phyloP scores from a whole-genome alignment of 1,139 yeast species.

The Protomyces pachydermus region DNA sequence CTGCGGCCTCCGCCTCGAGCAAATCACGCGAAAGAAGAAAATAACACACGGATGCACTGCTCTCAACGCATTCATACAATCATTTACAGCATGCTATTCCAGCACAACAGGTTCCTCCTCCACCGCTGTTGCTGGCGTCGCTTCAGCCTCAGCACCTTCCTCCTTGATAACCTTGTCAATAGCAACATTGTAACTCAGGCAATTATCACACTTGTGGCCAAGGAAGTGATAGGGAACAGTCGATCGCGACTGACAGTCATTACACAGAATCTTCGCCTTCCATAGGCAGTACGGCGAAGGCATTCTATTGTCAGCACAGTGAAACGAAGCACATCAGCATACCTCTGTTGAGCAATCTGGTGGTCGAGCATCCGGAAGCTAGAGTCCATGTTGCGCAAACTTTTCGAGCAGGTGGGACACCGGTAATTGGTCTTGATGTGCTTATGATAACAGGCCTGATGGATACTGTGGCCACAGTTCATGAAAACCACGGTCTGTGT shows the following conservation, averaged over 20 bases:
- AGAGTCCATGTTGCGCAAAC: constrained; percentile 80
- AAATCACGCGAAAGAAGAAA: too few relatives aligned
- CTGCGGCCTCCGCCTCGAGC: too few relatives aligned
- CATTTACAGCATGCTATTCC: too few relatives aligned
- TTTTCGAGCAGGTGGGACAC: constrained; percentile 84
- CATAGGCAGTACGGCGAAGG: constrained; percentile 50
- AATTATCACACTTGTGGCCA: constrained; percentile 62
- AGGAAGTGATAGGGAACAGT: constrained; percentile 72
- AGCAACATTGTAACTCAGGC: constrained; percentile 16
- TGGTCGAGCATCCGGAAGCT: constrained; percentile 78
- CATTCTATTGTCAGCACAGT: neutral
- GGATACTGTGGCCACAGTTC: constrained; percentile 94
- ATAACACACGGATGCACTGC: too few relatives aligned
- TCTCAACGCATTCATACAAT: too few relatives aligned
- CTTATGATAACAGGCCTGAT: constrained; percentile 74
- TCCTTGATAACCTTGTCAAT: neutral
- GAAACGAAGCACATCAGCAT: constrained; percentile 59
- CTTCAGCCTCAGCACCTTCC: neutral
- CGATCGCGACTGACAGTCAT: constrained; percentile 83
- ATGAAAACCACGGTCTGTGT: constrained; percentile 79
- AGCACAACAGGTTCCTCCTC: too few relatives aligned
- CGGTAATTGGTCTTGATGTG: constrained; percentile 64
- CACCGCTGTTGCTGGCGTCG: neutral
- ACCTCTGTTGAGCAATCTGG: constrained; percentile 68
- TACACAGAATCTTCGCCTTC: constrained; percentile 74